These are phyloP conservation scores for Ceratorhiza oryzae-sativae DNA, from an alignment of 1,284 basidiomycete genomes.

Conservation along the genomic window DNA sequence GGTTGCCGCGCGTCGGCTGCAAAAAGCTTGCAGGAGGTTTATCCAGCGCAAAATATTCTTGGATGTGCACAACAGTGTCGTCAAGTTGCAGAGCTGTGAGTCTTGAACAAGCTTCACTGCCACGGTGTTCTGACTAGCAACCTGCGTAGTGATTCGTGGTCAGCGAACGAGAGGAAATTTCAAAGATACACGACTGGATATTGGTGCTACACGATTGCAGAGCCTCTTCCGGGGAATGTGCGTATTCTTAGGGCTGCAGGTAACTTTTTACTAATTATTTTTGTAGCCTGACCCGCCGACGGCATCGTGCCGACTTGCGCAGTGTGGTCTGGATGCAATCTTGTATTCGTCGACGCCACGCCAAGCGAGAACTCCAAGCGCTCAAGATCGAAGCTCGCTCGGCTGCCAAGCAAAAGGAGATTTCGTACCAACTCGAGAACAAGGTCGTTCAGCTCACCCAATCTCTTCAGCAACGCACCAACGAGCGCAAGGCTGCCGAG, in stretches of 20 bases:
- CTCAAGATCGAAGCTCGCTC: constrained; percentile 94
- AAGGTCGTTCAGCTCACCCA: constrained; percentile 99
- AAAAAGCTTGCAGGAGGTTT: constrained; percentile 74
- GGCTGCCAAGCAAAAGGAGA: constrained; percentile 98
- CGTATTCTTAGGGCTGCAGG: constrained; percentile 50
- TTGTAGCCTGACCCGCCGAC: constrained; percentile 69
- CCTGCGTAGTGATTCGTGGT: constrained; percentile 75
- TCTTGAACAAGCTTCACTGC: constrained; percentile 45
- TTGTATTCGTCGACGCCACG: constrained; percentile 87
- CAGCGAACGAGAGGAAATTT: constrained; percentile 74
- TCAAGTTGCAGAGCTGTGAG: constrained; percentile 86
- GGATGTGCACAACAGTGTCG: constrained; percentile 67
- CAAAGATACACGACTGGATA: constrained; percentile 64
- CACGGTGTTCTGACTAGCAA: constrained; percentile 18
- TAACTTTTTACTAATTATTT: background rate
- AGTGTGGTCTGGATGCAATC: constrained; percentile 90
- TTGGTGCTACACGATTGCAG: constrained; percentile 81
- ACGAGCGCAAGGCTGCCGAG: constrained; percentile 90
- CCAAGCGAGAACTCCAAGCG: constrained; percentile 82
- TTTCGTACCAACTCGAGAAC: constrained; percentile 97
- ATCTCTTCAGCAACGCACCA: constrained; percentile 88
- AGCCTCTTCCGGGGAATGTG: constrained; percentile 88
- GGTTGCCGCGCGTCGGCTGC: constrained; percentile 78
- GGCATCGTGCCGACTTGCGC: constrained; percentile 69
- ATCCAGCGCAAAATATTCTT: constrained; percentile 77